Conservation (phyloP, 495 filamentous ascomycete genomes). For the Penicillium salamii region DNA sequence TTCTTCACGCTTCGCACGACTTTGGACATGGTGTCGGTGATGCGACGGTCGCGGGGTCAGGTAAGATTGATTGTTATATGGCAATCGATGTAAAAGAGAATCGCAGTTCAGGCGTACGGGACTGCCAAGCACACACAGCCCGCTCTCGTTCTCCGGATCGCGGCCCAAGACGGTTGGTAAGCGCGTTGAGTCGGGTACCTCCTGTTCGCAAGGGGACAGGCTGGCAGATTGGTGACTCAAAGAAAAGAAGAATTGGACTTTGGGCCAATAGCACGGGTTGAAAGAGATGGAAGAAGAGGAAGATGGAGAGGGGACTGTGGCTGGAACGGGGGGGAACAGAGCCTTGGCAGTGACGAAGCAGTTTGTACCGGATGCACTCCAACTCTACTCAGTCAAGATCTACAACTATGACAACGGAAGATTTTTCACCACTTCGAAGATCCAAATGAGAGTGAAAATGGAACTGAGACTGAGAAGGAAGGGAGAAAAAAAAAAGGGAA, state of each 20-base stretch:
- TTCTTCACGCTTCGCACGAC: conserved; percentile 99
- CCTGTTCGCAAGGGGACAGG: conserved; percentile 1
- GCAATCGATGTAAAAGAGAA: conserved; percentile 9
- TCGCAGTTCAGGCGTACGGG: conserved; percentile 6
- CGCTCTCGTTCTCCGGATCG: conserved; percentile 17
- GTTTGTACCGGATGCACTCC: neutral
- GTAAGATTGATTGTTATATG: conserved; percentile 1
- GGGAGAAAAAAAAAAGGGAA: too few relatives aligned
- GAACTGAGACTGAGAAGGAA: too few relatives aligned
- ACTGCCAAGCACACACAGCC: conserved; percentile 27
- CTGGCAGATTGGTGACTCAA: neutral
- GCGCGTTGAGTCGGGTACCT: conserved; percentile 7
- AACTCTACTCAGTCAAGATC: conserved; percentile 2
- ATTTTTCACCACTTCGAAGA: too few relatives aligned
- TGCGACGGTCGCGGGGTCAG: conserved; percentile 12
- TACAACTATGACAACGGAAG: neutral
- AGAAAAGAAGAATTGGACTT: conserved; percentile 5
- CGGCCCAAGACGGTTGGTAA: conserved; percentile 19
- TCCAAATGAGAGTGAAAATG: too few relatives aligned
- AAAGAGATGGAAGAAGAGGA: conserved; percentile 8
- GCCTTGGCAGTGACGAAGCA: conserved; percentile 35
- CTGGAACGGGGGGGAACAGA: conserved; percentile 24
- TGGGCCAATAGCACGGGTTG: conserved; percentile 1
- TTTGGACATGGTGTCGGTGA: conserved; percentile 73
- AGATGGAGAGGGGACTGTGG: conserved; percentile 23